Evolutionary conservation across 257 asterid genomes (phyloP).

Genomic region (Voacanga thouarsii): DNA sequence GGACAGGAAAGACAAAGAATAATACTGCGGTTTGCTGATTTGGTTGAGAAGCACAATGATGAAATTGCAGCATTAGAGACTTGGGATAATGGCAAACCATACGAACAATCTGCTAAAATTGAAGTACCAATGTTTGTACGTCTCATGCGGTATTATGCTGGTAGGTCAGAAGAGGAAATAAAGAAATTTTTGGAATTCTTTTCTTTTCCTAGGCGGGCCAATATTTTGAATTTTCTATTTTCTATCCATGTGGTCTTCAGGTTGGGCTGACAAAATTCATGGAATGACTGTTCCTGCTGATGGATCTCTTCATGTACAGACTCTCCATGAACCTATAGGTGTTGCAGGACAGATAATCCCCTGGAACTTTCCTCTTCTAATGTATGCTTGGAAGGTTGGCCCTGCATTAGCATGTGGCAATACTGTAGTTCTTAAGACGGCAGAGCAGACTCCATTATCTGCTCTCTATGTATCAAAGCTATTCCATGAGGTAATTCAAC

Average conservation of each 20-base stretch:
- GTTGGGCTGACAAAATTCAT: conserved; percentile 98
- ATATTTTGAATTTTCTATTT: neutral
- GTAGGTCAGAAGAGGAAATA: conserved; percentile 33
- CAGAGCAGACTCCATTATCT: conserved; percentile 96
- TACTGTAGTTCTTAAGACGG: conserved; percentile 80
- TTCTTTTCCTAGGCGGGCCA: neutral
- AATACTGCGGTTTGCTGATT: conserved; percentile 74
- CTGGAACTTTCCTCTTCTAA: conserved; percentile 91
- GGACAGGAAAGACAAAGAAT: conserved; percentile 80
- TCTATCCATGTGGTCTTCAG: conserved; percentile 33
- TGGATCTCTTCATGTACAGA: conserved; percentile 87
- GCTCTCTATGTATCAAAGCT: conserved; percentile 76
- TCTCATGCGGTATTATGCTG: conserved; percentile 78
- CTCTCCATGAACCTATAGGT: conserved; percentile 96
- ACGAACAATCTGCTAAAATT: conserved; percentile 59
- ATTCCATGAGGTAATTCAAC: conserved; percentile 70
- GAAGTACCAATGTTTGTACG: conserved; percentile 87
- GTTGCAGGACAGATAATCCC: conserved; percentile 98
- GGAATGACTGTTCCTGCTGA: conserved; percentile 88
- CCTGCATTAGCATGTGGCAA: conserved; percentile 95
- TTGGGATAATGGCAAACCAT: conserved; percentile 89
- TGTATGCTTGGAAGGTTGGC: conserved; percentile 93
- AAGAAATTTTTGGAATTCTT: neutral
- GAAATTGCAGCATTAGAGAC: conserved; percentile 89
- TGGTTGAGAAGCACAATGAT: conserved; percentile 85